A percentile compares a stretch with the other conserved stretches of the same genome.
These are phyloP conservation scores for Ramaria sp. DNA, from an alignment of 768 basidiomycete genomes.

Conservation along the genomic window DNA sequence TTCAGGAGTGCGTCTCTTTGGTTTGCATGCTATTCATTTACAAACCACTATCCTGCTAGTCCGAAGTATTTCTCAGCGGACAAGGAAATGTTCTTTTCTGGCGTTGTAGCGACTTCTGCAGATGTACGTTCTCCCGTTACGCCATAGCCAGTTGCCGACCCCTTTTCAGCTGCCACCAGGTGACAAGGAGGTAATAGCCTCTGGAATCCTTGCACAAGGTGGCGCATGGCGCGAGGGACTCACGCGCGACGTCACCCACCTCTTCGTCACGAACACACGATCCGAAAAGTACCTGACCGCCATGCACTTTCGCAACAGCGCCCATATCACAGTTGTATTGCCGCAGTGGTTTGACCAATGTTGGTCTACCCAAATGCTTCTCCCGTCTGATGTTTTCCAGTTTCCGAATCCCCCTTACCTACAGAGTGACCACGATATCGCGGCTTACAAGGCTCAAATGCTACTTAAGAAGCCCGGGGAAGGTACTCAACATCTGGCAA, in stretches of 20 bases:
- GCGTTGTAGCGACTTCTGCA: slow-evolving; percentile 61
- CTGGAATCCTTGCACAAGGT: slow-evolving; percentile 64
- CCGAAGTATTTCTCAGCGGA: slow-evolving; percentile 64
- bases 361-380: slow-evolving; percentile 28
- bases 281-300: slow-evolving; percentile 44
- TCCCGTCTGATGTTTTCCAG: slow-evolving; percentile 47
- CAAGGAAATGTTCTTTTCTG: slow-evolving; percentile 73
- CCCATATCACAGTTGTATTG: slow-evolving; percentile 57
- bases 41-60: slow-evolving; percentile 20
- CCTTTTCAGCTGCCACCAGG: slow-evolving; percentile 38
- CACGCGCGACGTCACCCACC: slow-evolving; percentile 80
- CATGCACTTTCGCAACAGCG: slow-evolving; percentile 47
- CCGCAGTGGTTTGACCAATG: slow-evolving; percentile 90
- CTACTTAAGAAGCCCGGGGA: background rate
- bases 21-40: background rate
- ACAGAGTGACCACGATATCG: slow-evolving; percentile 18
- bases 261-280: slow-evolving; percentile 48
- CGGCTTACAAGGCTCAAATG: slow-evolving; percentile 3
- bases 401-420: slow-evolving; percentile 64
- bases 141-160: background rate
- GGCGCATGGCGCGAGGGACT: slow-evolving; percentile 72
- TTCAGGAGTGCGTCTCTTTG: slow-evolving; percentile 38
- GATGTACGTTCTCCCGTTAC: slow-evolving; percentile 33
- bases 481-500: background rate
- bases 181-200: slow-evolving; percentile 65